A percentile compares a stretch with the other conserved stretches of the same genome.
Conservation (phyloP, 2,329 filamentous ascomycete species). For the Aureobasidium lini region DNA sequence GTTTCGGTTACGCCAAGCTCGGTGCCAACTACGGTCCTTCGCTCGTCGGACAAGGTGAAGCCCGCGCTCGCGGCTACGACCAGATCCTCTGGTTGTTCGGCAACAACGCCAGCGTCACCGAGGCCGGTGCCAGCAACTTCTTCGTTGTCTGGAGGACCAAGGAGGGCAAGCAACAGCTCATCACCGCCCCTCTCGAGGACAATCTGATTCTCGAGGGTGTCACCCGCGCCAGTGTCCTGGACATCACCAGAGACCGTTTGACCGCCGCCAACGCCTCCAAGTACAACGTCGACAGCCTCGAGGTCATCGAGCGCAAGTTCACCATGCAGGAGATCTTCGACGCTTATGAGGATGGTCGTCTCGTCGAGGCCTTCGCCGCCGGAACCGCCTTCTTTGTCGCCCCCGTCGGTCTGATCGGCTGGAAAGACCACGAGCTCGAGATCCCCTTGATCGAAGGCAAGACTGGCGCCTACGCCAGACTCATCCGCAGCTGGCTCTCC, state of each 20-base stretch:
- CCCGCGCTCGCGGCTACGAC: constrained; percentile 64
- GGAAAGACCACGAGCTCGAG: constrained; percentile 36
- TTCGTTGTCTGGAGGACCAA: constrained; percentile 71
- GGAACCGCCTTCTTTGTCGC: constrained; percentile 64
- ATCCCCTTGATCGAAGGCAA: constrained; percentile 32
- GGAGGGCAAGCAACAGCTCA: constrained; percentile 58
- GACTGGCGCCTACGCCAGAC: constrained; percentile 30
- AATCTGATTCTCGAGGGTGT: constrained; percentile 82
- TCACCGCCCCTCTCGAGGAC: constrained; percentile 77
- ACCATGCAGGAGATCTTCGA: constrained; percentile 18
- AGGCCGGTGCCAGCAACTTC: constrained; percentile 89
- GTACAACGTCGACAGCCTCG: constrained; percentile 7
- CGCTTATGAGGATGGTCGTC: constrained; percentile 18
- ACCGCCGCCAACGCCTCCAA: constrained; percentile 20
- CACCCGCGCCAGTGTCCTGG: constrained; percentile 72
- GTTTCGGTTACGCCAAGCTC: constrained; percentile 86
- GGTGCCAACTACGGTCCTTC: constrained; percentile 90
- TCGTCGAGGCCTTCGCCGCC: constrained; percentile 78
- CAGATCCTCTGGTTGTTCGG: constrained; percentile 96
- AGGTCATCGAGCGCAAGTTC: constrained; percentile 51
- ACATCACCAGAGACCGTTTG: constrained; percentile 61
- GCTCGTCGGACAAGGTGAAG: constrained; percentile 70
- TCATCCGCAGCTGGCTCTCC: constrained; percentile 40
- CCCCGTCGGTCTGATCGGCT: constrained; percentile 39
- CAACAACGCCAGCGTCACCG: constrained; percentile 67